Base-by-base conservation (phyloP, 495 filamentous ascomycete genomes). In the Aspergillus steynii region DNA sequence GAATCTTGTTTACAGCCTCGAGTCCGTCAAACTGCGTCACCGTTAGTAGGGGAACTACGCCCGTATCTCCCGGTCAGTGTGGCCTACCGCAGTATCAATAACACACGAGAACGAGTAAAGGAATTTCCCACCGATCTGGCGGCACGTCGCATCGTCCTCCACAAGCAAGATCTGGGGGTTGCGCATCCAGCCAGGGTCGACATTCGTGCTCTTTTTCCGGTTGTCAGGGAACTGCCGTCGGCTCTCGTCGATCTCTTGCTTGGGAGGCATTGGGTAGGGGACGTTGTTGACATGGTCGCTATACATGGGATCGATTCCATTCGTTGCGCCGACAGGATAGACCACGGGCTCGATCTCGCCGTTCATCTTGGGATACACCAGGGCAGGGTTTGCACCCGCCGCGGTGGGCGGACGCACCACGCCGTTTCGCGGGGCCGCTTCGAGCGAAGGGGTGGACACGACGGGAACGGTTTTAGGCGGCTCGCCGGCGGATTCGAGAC, bases 261-360 rank as follows among this genome's bases (percentile, higher is more conserved):
- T 87, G 25, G 86, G 68, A 2, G 88, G 88, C 75, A 90, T 74
- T 53, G 86, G 67, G 67, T 96, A 97, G 1, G 93, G 93, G 47
- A 97, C 94, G 64, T 96, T 96, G 76, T 92, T 84, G 66, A 96
- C 91, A 67, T 97, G 92, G 61, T 96, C 93, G 62, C 90, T 89
- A 68, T 94, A 93, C 84, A 94, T 93, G 7, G 93, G 93, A 72
- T 97, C 93, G 67, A 97, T 97, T 28, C 93, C 93, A 61, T 93
- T 89, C 5, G 88, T 93, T 53, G 91, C 85, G 0, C 93, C 93
- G 20, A 96, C 91, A 0, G 93, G 93, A 72, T 97, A 97, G 15
- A 97, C 92, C 61, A 96, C 82, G 57, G 87, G 86, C 61, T 95
- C 91, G 47, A 91, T 77, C 52, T 96, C 93, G 28, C 76, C 76